These are phyloP conservation scores for Neoarthrinium moseri DNA, from an alignment of 2,329 filamentous ascomycete species.

Conservation along the genomic window DNA sequence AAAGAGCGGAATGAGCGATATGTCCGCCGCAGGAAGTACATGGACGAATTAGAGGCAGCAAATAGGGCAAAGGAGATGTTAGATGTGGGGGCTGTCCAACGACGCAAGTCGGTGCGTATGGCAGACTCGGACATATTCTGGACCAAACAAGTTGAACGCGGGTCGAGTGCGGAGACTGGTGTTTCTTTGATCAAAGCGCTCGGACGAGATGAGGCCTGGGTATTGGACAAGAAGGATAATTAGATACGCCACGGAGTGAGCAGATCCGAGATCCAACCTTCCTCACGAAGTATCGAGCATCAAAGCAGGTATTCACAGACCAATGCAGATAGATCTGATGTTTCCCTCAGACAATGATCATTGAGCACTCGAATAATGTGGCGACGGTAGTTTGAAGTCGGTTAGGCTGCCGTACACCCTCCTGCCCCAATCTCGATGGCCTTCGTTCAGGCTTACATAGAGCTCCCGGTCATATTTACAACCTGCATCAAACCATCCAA, in stretches of 20 bases:
- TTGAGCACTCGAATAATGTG: no score
- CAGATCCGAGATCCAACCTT: no score
- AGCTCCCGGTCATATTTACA: slow-evolving; percentile 21
- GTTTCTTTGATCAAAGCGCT: slow-evolving; percentile 31
- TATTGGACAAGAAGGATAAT: no score
- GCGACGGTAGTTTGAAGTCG: slow-evolving; percentile 12
- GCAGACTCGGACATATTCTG: slow-evolving; percentile 35
- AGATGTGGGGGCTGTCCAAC: slow-evolving; percentile 33
- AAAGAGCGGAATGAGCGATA: slow-evolving; percentile 38
- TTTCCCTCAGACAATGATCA: no score
- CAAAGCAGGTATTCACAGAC: no score
- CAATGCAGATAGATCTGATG: no score
- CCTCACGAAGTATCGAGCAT: no score
- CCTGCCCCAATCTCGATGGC: slow-evolving; percentile 36
- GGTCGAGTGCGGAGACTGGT: slow-evolving; percentile 32
- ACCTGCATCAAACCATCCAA: slow-evolving; percentile 30
- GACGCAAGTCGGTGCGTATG: slow-evolving; percentile 26
- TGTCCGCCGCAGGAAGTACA: slow-evolving; percentile 31
- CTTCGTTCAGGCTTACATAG: slow-evolving; percentile 19
- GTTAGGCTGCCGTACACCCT: slow-evolving; percentile 29
- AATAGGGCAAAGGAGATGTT: slow-evolving; percentile 31
- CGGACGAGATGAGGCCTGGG: no score
- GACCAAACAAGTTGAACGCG: slow-evolving; percentile 40
- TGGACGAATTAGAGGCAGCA: slow-evolving; percentile 40
- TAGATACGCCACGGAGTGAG: no score